Evolutionary conservation across 306 rosid species (phyloP).

Genomic region (Cicer bijugum): DNA sequence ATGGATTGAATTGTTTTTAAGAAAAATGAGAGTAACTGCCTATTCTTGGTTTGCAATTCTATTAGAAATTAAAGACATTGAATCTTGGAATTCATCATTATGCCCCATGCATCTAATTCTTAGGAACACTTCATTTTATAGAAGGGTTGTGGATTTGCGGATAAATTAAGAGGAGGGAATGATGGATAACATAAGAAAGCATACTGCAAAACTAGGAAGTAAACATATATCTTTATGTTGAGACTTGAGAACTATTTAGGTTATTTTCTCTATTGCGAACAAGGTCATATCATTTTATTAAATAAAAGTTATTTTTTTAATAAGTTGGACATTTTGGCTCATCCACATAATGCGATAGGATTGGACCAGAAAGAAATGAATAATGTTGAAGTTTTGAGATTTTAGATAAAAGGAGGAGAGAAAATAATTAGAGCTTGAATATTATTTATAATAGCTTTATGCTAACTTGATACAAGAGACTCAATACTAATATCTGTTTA

Average conservation of each 20-base stretch:
- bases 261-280: constrained; percentile 29
- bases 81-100: not conserved
- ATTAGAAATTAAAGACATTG: constrained; percentile 19
- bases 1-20: constrained; percentile 8
- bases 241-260: not conserved
- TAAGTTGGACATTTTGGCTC: constrained; percentile 18
- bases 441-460: too few relatives aligned
- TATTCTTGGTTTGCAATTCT: constrained; percentile 27
- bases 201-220: constrained; percentile 21
- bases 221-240: not conserved
- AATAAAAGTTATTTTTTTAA: not conserved
- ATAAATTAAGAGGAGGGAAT: not conserved
- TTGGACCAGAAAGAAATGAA: not conserved
- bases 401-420: too few relatives aligned
- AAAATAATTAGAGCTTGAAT: too few relatives aligned
- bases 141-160: constrained; percentile 11
- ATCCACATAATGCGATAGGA: not conserved
- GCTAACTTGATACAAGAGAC: too few relatives aligned
- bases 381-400: not conserved
- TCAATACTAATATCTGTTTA: too few relatives aligned
- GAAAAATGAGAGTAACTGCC: constrained; percentile 16
- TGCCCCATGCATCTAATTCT: constrained; percentile 20
- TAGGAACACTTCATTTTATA: not conserved
- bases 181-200: constrained; percentile 27
- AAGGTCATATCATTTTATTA: constrained; percentile 1